Evolutionary conservation across 257 asterid species (phyloP).

Genomic region (Lithospermum erythrorhizon): DNA sequence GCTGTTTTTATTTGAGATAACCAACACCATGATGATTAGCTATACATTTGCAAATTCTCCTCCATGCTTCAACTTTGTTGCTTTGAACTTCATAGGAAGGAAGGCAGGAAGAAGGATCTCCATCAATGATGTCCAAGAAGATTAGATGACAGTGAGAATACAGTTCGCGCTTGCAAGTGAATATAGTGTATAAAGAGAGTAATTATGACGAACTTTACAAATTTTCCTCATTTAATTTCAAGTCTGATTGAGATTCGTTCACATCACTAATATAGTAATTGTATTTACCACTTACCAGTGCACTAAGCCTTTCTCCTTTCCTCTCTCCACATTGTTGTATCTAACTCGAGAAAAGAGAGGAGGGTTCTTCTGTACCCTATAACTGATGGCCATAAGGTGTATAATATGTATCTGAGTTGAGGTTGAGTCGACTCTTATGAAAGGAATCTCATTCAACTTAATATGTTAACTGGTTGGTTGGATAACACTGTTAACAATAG

Average conservation of each 20-base stretch:
- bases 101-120: neutral
- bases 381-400: no score
- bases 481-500: no score
- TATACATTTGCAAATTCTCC: neutral
- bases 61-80: neutral
- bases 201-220: neutral
- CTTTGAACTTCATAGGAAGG: neutral
- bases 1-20: neutral
- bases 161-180: neutral
- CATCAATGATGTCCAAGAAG: neutral
- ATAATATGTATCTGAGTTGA: neutral
- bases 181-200: neutral
- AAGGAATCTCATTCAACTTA: neutral
- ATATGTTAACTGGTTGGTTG: no score
- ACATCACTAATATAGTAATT: neutral
- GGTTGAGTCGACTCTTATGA: neutral
- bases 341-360: no score
- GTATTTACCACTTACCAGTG: neutral
- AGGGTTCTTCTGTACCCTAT: no score
- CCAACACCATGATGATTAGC: neutral
- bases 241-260: neutral
- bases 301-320: neutral
- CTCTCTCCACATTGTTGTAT: no score
- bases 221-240: neutral
- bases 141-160: neutral